Evolutionary conservation across 345 rosid genomes (phyloP).

Genomic region (Citrus glauca): DNA sequence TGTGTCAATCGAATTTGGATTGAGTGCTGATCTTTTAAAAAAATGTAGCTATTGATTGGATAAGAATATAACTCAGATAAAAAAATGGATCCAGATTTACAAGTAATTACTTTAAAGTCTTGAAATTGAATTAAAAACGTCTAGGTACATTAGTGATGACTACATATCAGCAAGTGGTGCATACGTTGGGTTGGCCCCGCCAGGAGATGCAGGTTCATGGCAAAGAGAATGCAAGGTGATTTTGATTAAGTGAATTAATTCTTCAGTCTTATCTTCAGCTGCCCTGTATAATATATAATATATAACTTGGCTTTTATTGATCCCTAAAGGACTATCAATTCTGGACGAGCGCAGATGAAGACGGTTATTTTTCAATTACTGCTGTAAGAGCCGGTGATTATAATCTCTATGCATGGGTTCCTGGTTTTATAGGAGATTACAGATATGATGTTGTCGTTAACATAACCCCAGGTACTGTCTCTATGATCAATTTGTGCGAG

Average conservation of each 20-base stretch:
- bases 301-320: background rate
- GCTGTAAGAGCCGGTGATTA: constrained; percentile 47
- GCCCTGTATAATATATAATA: background rate
- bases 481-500: background rate
- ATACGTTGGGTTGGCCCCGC: constrained; percentile 58
- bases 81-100: too few species aligned
- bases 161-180: constrained; percentile 42
- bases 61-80: too few species aligned
- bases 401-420: constrained; percentile 75
- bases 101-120: background rate
- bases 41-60: too few species aligned
- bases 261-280: background rate
- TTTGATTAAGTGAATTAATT: background rate
- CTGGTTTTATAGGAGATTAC: constrained; percentile 85
- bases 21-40: too few species aligned
- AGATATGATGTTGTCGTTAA: constrained; percentile 34
- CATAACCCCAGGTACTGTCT: constrained; percentile 47
- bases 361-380: constrained; percentile 56
- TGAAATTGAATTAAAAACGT: background rate
- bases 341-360: constrained; percentile 62
- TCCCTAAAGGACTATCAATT: constrained; percentile 65
- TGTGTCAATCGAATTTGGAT: too few species aligned
- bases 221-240: constrained; percentile 62
- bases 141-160: constrained; percentile 35
- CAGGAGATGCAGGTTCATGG: constrained; percentile 65